These are phyloP conservation scores for Rhodamnia argentea DNA, from an alignment of 345 rosid species.

Conservation along the genomic window DNA sequence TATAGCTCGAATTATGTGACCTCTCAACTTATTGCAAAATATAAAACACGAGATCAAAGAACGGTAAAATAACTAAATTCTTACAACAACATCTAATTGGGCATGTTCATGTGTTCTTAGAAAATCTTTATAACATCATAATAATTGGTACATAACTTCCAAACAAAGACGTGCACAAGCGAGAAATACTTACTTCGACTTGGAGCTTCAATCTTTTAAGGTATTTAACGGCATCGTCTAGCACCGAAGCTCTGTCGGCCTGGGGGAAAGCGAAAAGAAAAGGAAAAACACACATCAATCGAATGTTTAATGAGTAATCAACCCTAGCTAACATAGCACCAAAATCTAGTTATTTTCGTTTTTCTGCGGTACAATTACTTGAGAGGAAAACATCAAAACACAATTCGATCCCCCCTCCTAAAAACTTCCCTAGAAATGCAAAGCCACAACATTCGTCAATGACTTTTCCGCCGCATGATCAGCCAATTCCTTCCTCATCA, in stretches of 20 bases:
- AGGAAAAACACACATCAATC: not conserved
- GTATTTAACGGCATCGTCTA: constrained; percentile 9
- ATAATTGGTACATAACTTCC: not conserved
- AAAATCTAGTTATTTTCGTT: not conserved
- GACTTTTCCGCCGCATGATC: not conserved
- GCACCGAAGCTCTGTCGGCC: constrained; percentile 11
- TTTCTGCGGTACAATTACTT: not conserved
- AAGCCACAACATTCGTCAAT: not conserved
- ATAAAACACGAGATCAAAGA: too few species aligned
- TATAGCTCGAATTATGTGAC: not conserved
- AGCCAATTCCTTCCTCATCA: not conserved
- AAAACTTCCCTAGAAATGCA: not conserved
- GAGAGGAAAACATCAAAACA: not conserved
- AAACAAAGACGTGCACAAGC: not conserved
- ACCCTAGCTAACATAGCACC: not conserved
- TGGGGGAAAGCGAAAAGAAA: not conserved
- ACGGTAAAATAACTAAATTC: too few species aligned
- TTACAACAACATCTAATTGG: too few species aligned
- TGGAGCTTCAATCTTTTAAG: constrained; percentile 1
- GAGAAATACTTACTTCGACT: constrained; percentile 4
- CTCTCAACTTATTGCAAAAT: too few species aligned
- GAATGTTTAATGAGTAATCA: not conserved
- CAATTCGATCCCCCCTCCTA: not conserved
- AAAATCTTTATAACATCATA: too few species aligned
- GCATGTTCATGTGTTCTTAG: too few species aligned